phyloP scores from a whole-genome alignment of 2,329 filamentous ascomycete species.

The Fusarium sp. region DNA sequence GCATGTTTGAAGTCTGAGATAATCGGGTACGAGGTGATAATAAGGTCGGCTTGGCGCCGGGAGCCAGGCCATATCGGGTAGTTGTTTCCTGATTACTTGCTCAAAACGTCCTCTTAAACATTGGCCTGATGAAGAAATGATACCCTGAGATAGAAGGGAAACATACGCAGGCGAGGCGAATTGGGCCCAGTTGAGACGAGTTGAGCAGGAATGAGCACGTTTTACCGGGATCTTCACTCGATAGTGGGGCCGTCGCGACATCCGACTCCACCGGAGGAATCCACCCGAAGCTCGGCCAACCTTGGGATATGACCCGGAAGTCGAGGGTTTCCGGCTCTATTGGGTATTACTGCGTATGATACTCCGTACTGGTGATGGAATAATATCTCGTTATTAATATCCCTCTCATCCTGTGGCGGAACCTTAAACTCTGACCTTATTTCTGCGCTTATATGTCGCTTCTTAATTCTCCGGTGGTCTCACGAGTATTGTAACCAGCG shows the following conservation, averaged over 20 bases:
- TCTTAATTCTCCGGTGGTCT: constrained; percentile 30
- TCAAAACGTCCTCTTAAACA: constrained; percentile 28
- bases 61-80: constrained; percentile 43
- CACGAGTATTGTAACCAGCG: constrained; percentile 39
- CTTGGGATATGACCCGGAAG: constrained; percentile 7
- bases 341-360: constrained; percentile 1
- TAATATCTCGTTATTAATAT: constrained; percentile 26
- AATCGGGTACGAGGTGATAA: constrained; percentile 18
- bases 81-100: constrained; percentile 43
- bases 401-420: constrained; percentile 13
- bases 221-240: constrained; percentile 46
- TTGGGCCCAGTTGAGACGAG: constrained; percentile 12
- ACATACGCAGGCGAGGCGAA: constrained; percentile 9
- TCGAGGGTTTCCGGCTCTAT: constrained; percentile 12
- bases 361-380: constrained; percentile 9
- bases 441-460: constrained; percentile 3
- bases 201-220: constrained; percentile 58
- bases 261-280: constrained; percentile 10
- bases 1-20: constrained; percentile 34
- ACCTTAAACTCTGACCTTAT: constrained; percentile 2
- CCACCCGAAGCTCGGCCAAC: constrained; percentile 27
- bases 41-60: constrained; percentile 32
- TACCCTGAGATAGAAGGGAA: constrained; percentile 1
- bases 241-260: constrained; percentile 23
- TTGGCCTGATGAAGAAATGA: constrained; percentile 29